phyloP scores from a whole-genome alignment of 805 yeast species.

The Suhomyces sp. region DNA sequence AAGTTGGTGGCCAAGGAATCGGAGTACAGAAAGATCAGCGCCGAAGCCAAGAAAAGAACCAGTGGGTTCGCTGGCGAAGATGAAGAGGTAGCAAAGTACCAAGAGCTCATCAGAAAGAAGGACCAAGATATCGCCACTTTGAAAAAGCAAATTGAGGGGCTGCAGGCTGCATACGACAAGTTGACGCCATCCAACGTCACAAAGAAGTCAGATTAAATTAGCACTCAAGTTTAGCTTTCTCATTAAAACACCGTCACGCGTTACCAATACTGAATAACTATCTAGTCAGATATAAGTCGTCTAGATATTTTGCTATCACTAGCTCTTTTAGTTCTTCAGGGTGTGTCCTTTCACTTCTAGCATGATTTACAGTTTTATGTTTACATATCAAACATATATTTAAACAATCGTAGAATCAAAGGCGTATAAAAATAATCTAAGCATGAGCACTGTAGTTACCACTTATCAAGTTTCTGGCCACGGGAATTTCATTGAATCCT shows the following conservation, averaged over 20 bases:
- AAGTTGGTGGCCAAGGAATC: slow-evolving; percentile 49
- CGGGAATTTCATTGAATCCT: slow-evolving; percentile 37
- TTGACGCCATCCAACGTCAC: slow-evolving; percentile 19
- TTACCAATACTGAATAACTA: background rate
- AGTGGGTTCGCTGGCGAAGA: slow-evolving; percentile 11
- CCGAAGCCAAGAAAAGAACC: background rate
- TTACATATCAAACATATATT: background rate
- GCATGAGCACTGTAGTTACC: slow-evolving; percentile 48
- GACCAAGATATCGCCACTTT: slow-evolving; percentile 45
- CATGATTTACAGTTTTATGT: background rate
- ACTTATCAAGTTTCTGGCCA: slow-evolving; percentile 45
- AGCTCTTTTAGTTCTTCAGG: too few relatives aligned
- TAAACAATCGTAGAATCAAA: background rate
- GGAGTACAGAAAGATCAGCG: slow-evolving; percentile 22
- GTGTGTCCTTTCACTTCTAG: too few relatives aligned
- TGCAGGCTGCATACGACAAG: slow-evolving; percentile 48
- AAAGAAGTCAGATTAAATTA: slow-evolving; percentile 1
- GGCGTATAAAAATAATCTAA: background rate
- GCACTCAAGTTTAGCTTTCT: too few relatives aligned
- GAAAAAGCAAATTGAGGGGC: slow-evolving; percentile 49
- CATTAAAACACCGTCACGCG: too few relatives aligned
- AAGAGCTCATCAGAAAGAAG: slow-evolving; percentile 36
- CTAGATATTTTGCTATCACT: too few relatives aligned
- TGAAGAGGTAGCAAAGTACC: slow-evolving; percentile 27
- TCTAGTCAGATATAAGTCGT: background rate